Evolutionary conservation across 2,329 filamentous ascomycete genomes (phyloP).

Genomic region (Arthrobotrys conoides): DNA sequence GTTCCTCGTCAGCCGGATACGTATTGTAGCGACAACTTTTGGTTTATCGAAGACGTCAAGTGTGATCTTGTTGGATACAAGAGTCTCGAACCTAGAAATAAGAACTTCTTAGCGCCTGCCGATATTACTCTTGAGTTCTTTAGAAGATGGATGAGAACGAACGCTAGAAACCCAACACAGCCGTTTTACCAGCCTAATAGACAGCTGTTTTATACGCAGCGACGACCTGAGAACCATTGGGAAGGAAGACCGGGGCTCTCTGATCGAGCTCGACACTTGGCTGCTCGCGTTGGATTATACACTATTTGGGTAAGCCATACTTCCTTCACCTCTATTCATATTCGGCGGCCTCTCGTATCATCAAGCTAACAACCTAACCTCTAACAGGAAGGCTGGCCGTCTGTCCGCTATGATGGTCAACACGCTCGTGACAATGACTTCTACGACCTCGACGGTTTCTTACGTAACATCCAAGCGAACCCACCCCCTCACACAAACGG

Average conservation of each 20-base stretch:
- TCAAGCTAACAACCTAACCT: too few species aligned
- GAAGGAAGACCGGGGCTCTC: constrained; percentile 36
- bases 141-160: constrained; percentile 17
- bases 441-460: constrained; percentile 35
- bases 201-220: constrained; percentile 44
- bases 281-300: constrained; percentile 13
- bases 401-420: constrained; percentile 22
- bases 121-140: constrained; percentile 24
- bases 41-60: constrained; percentile 28
- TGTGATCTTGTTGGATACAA: constrained; percentile 28
- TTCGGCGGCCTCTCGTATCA: too few species aligned
- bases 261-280: constrained; percentile 24
- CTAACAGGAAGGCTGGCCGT: constrained; percentile 47
- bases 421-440: constrained; percentile 37
- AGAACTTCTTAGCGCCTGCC: constrained; percentile 16
- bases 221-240: constrained; percentile 26
- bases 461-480: constrained; percentile 25
- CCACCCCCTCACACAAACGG: constrained; percentile 25
- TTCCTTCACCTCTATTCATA: neutral
- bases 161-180: neutral
- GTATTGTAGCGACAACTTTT: constrained; percentile 2
- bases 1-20: constrained; percentile 21
- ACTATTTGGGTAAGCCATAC: constrained; percentile 13
- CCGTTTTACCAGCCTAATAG: constrained; percentile 32
- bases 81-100: constrained; percentile 30